Evolutionary conservation across 2,329 filamentous ascomycete species (phyloP).

Genomic region (Graphiopsis chlorocephala): DNA sequence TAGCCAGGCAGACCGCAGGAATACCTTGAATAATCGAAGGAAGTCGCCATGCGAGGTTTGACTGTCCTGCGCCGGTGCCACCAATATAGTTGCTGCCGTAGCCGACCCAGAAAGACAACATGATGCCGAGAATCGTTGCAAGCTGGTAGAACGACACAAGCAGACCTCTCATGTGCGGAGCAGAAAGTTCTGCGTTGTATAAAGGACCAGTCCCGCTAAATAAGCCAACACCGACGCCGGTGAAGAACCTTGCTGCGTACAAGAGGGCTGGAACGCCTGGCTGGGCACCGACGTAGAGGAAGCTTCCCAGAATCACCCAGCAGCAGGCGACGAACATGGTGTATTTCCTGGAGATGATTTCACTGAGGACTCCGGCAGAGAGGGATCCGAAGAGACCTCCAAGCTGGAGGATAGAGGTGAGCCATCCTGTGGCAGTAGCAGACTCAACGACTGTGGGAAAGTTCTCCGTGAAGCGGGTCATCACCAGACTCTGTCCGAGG

Average conservation of each 20-base stretch:
- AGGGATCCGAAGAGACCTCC: conserved; percentile 12
- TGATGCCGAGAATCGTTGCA: conserved; percentile 5
- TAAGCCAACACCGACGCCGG: background rate
- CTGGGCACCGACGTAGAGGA: conserved; percentile 18
- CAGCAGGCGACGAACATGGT: conserved; percentile 3
- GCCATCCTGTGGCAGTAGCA: conserved; percentile 18
- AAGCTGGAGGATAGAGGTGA: conserved; percentile 21
- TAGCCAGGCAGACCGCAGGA: conserved; percentile 30
- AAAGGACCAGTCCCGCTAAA: background rate
- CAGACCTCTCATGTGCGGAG: background rate
- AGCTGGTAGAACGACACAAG: conserved; percentile 5
- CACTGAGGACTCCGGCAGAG: background rate
- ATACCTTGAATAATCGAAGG: conserved; percentile 49
- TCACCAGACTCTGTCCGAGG: conserved; percentile 53
- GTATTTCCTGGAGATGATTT: conserved; percentile 6
- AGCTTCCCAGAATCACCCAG: background rate
- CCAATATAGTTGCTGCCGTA: conserved; percentile 28
- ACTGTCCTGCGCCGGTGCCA: conserved; percentile 27
- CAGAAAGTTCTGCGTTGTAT: conserved; percentile 4
- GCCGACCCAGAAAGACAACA: conserved; percentile 20
- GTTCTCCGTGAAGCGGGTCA: conserved; percentile 36
- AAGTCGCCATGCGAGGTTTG: conserved; percentile 41
- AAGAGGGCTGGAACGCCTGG: conserved; percentile 10
- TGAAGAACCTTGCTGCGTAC: conserved; percentile 6
- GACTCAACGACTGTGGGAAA: conserved; percentile 19